These are phyloP conservation scores for Candida glaebosa DNA, from an alignment of 805 yeast species.

Conservation along the genomic window DNA sequence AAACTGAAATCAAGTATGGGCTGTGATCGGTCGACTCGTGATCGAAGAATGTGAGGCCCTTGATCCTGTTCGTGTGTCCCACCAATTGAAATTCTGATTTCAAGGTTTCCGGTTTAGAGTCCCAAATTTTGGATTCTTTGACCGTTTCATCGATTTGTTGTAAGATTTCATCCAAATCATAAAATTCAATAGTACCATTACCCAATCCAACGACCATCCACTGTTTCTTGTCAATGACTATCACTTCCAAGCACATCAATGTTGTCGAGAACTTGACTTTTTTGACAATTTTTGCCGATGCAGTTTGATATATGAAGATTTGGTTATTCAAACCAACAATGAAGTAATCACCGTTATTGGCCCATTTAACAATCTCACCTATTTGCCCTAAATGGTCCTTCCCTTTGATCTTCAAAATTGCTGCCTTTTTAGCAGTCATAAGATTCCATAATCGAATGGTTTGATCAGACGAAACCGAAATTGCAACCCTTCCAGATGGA, in stretches of 20 bases:
- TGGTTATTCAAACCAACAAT: conserved; percentile 70
- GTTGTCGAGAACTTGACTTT: conserved; percentile 52
- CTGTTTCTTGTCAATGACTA: conserved; percentile 44
- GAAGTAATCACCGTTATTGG: conserved; percentile 63
- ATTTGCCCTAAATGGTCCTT: conserved; percentile 63
- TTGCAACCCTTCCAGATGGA: conserved; percentile 85
- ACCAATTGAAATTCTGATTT: conserved; percentile 56
- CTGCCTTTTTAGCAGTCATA: conserved; percentile 95
- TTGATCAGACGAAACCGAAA: conserved; percentile 82
- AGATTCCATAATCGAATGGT: conserved; percentile 90
- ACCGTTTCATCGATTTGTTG: conserved; percentile 10
- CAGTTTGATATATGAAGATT: conserved; percentile 61
- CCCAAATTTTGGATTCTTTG: conserved; percentile 25
- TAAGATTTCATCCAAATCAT: conserved; percentile 34
- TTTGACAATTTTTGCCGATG: conserved; percentile 54
- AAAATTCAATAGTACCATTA: conserved; percentile 67
- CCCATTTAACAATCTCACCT: conserved; percentile 68
- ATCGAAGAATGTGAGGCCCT: conserved; percentile 60
- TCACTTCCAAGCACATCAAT: conserved; percentile 64
- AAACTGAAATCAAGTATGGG: conserved; percentile 68
- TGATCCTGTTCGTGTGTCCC: conserved; percentile 86
- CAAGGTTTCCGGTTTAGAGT: conserved; percentile 18
- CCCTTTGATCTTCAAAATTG: conserved; percentile 68
- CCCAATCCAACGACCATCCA: conserved; percentile 66
- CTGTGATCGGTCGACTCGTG: conserved; percentile 33